Base-by-base conservation (phyloP, 495 filamentous ascomycete genomes). In the Pseudevernia furfuracea region DNA sequence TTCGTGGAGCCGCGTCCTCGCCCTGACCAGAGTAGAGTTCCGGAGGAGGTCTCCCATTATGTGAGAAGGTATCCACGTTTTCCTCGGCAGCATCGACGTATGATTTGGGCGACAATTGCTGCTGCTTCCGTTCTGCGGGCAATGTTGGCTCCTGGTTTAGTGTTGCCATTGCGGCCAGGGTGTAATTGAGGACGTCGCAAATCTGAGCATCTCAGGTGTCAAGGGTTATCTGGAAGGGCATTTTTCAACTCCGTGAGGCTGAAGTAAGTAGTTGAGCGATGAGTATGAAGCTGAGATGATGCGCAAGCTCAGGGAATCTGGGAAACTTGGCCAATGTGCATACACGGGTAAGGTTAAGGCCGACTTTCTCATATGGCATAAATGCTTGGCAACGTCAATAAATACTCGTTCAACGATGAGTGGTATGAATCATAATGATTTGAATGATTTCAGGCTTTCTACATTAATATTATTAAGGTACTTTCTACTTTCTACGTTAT, bases 71-170 rank as follows among this genome's bases (percentile, higher is more conserved):
- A 17, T 64, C 49, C 19, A 39, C 6, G 46, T 60, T 53, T 23
- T 73, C 69, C 62, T 67, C 70, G 23, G 68, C 66, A 21, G 71
- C 74, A 61, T 67, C 71, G 48, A 61, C 71, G 58, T 72, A 73
- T 28, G 71, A 69, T 60, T 75, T 75, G 32, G 71, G 72, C 25
- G 68, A 61, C 37, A 72, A 67, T 23, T 69, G 60, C 8, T 72
- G 65, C 17, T 67, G 63, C 52, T 72, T 60, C 66, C 66, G 71
- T 58, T 69, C 71, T 34, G 62, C 61, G 25, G 70, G 65, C 44
- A 52, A 44, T 14, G 68, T 58, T 49, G 66, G 63, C 55, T 65
- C 59, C 17, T 34, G 38, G 32, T 48, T 52, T 28, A 68, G 60
- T 48, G 58, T 38, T 48, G 62, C 61, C 61, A 64, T 62, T 65